These are phyloP conservation scores for Pyrenophora graminea DNA, from an alignment of 2,329 filamentous ascomycete species.

Conservation along the genomic window DNA sequence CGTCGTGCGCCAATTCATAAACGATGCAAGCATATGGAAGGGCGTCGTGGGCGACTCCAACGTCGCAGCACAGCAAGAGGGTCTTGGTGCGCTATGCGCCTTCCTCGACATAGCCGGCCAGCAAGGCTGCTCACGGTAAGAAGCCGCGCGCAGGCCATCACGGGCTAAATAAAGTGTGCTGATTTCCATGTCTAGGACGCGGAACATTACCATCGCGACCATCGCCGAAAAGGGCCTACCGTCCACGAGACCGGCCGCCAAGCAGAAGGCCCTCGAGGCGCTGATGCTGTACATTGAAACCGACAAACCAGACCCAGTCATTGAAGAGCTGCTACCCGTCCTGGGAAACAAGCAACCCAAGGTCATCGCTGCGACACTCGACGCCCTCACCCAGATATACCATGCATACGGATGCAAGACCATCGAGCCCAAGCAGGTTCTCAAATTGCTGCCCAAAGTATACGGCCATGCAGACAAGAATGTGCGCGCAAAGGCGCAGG, in stretches of 20 bases:
- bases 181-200: slow-evolving; percentile 60
- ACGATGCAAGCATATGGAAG: slow-evolving; percentile 88
- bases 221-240: slow-evolving; percentile 91
- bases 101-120: slow-evolving; percentile 90
- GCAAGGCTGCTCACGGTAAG: slow-evolving; percentile 72
- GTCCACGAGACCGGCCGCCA: slow-evolving; percentile 85
- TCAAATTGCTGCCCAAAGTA: slow-evolving; percentile 85
- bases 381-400: slow-evolving; percentile 79
- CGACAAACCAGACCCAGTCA: slow-evolving; percentile 79
- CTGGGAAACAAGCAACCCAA: slow-evolving; percentile 90
- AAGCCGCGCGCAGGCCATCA: neutral
- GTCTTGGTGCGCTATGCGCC: slow-evolving; percentile 81
- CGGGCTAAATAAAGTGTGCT: neutral
- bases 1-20: slow-evolving; percentile 82
- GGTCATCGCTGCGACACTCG: slow-evolving; percentile 74
- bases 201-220: slow-evolving; percentile 72
- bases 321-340: slow-evolving; percentile 86
- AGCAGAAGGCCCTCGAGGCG: slow-evolving; percentile 83
- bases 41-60: slow-evolving; percentile 91
- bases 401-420: slow-evolving; percentile 95
- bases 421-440: slow-evolving; percentile 86
- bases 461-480: slow-evolving; percentile 99
- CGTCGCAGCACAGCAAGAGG: slow-evolving; percentile 94
- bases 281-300: slow-evolving; percentile 87
- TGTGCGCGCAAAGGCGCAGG: slow-evolving; percentile 90